Evolutionary conservation across 2,329 filamentous ascomycete genomes (phyloP).

Genomic region (Trematosphaeria pertusa): DNA sequence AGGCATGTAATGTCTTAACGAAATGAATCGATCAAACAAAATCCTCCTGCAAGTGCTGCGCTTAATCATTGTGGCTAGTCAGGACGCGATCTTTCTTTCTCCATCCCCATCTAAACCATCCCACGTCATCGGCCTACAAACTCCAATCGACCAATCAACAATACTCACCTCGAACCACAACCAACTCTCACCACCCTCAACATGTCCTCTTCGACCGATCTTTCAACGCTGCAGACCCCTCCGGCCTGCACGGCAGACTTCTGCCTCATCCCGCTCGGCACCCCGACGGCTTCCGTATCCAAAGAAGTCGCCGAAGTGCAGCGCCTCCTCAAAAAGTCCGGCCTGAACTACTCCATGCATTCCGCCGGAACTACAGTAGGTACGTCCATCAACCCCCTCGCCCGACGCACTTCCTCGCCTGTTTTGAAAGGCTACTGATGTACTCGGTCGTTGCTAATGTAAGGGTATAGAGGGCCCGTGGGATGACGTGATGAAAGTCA

Average conservation of each 20-base stretch:
- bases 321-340: conserved; percentile 79
- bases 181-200: neutral
- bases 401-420: too few species aligned
- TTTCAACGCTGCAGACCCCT: conserved; percentile 62
- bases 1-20: neutral
- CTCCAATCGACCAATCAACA: neutral
- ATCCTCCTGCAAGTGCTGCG: too few species aligned
- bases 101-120: too few species aligned
- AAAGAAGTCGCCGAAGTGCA: conserved; percentile 87
- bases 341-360: conserved; percentile 87
- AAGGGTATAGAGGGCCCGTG: conserved; percentile 89
- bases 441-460: too few species aligned
- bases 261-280: conserved; percentile 82
- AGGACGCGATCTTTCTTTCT: too few species aligned
- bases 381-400: too few species aligned
- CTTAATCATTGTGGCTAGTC: too few species aligned
- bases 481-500: conserved; percentile 78
- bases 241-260: conserved; percentile 85
- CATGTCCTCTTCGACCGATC: conserved; percentile 29
- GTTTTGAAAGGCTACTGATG: too few species aligned
- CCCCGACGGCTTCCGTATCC: conserved; percentile 58
- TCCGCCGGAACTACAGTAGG: conserved; percentile 92
- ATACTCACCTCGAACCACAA: neutral
- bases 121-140: too few species aligned
- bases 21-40: neutral